Evolutionary conservation across 176 grass and related monocot species (phyloP), one percentile per base, ranked within the genome.

Genomic region (Lolium multiflorum): DNA sequence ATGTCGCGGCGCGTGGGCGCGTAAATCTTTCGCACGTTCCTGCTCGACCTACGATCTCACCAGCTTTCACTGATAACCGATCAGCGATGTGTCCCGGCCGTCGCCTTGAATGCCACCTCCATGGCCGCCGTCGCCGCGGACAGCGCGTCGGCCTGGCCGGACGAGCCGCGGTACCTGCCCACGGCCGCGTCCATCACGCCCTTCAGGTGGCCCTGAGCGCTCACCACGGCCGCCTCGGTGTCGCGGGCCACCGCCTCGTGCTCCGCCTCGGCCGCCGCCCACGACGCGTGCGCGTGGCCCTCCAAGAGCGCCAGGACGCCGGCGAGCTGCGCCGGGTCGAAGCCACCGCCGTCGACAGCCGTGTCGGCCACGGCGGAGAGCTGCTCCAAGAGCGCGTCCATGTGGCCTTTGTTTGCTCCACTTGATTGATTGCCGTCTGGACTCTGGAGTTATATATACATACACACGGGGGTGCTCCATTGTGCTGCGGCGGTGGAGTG

Each of bases 341-440:
- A 69, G 61, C 57, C 74, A 38, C 63, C 28, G 49, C 76, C 79
- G 2, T 85, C 73, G 4, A 90, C 6, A 14, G 74, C 86, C 83
- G 64, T 72, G 82, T 65, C 50, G 78, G 81, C 46, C 56, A 76
- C 24, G 55, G 3, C 28, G 25, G 81, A 85, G 26, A 93, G 88
- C 14, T 88, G 88, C 70, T 76, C 74, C 39, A 93, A 93, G 5
- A 90, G 88, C 22, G 82, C 88, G 41, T 93, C 85, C 92, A 90
- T 93, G 35, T 16, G 12, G 50, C 52, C 54, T 9, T 20, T 58
- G 17, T 58, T 58, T n/a, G 55, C 55, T 9, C 55, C 6, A 3
- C 55, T 1, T 31, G 24, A 1, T 24, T 5, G 2, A 24, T 63
- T 63, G 22, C 11, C 60, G 60, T 61, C 58, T 61, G 2, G 22